Evolutionary conservation across 2,329 filamentous ascomycete genomes (phyloP), one percentile per base, ranked within the genome.

Genomic region (Pyrenophora seminiperda): DNA sequence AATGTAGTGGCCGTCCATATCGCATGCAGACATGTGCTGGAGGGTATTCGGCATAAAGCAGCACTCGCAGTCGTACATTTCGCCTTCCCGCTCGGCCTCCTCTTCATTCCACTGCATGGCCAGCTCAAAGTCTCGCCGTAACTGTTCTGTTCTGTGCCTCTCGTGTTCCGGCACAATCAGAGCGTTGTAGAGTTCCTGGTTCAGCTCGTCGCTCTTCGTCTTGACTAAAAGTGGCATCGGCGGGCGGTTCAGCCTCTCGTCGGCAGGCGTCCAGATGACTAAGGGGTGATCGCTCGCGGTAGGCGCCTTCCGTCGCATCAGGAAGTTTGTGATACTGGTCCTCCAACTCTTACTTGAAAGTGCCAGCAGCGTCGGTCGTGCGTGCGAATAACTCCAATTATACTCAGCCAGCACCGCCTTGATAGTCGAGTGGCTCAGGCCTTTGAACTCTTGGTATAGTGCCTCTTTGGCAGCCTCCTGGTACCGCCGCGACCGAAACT

Each of bases 321-420:
- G 82, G n/a, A 92, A 77, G 7, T 83, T 85, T 1, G 87, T 84
- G 44, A 93, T 78, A 29, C 87, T 85, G 53, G 87, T 89, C 38
- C 88, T 83, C 90, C 90, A 94, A 27, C 89, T 90, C 69, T 86
- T 89, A 36, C 83, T 83, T 5, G 86, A 85, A 10, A 93, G 73
- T 1, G 80, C 81, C 44, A 89, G 81, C 13, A 94, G 81, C 2
- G 86, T 89, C 13, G 82, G 83, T 29, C 89, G 81, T 10, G 88
- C 86, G 22, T 86, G 81, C 17, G 87, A 83, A 63, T 93, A 94
- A 7, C 86, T 88, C 72, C 89, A 86, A 73, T 94, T 94, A 65
- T 82, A 84, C 71, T 94, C 90, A 41, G 89, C 89, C 39, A 94
- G 80, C 6, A 94, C 89, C 7, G 87, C 89, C 65, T 86, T 84